Evolutionary conservation across 179 eudicot genomes (phyloP).

Genomic region (Amaranthus tricolor): DNA sequence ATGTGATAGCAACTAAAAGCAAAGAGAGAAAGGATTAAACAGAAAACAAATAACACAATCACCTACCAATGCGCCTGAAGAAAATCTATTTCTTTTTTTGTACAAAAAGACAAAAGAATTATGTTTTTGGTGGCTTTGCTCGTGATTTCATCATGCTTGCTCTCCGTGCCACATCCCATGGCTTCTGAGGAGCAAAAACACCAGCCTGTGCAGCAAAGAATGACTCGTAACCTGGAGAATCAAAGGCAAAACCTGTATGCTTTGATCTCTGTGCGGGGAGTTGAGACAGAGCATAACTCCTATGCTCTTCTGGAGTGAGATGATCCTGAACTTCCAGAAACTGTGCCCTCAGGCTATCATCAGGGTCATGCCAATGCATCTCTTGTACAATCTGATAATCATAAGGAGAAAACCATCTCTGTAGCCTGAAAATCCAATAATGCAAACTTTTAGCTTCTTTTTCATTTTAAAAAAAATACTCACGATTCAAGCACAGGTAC

Average conservation of each 20-base stretch:
- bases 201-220: conserved; percentile 93
- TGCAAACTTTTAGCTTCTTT: not conserved
- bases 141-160: conserved; percentile 59
- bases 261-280: conserved; percentile 75
- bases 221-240: conserved; percentile 95
- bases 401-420: conserved; percentile 92
- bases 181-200: conserved; percentile 69
- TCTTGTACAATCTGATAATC: conserved; percentile 93
- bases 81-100: not conserved
- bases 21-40: not conserved
- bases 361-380: conserved; percentile 68
- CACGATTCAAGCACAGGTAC: not conserved
- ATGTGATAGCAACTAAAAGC: not conserved
- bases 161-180: conserved; percentile 94
- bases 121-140: conserved; percentile 19
- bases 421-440: conserved; percentile 51
- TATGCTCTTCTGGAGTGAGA: conserved; percentile 64
- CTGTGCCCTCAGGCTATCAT: conserved; percentile 42
- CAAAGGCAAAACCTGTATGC: conserved; percentile 96
- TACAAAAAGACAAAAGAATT: conserved; percentile 21
- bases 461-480: not conserved
- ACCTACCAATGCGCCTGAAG: conserved; percentile 2
- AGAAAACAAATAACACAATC: conserved; percentile 19
- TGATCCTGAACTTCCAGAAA: conserved; percentile 50
- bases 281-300: conserved; percentile 73